Base-by-base conservation (phyloP, 2,329 filamentous ascomycete genomes). In the Chaetomiaceae sp. region DNA sequence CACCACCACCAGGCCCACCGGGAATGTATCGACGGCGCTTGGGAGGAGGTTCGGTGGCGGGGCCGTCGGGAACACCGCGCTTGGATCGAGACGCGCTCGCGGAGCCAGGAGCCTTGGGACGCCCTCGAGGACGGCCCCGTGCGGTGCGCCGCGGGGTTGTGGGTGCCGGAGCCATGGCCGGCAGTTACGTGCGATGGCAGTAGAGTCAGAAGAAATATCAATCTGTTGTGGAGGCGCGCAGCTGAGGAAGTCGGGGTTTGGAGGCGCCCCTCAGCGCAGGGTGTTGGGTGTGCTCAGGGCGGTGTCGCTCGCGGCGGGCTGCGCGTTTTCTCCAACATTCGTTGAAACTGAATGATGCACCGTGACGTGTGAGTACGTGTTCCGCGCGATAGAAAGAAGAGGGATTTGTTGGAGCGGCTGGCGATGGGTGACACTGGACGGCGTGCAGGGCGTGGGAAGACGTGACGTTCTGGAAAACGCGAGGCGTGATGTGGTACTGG, bases 1-100 rank as follows among this genome's bases (percentile, higher is more conserved):
- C 88, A 48, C 89, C 88, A 37, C 89, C 89, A 32, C 88, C 88
- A 48, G 88, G 84, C 3, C 88, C 89, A 38, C 89, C 89, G 27
- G 91, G 88, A 38, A 94, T 78, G 68, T 95, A 96, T 66, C 81
- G 78, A 56, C 83, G 76, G 61, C 78, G 79, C 68, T 88, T 89
- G 1, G 73, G 73, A 11, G 84, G 81, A 20, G 83, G 82, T 55
- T 85, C 83, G 38, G 73, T 71, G 34, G 63, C 64, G 20, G 64
- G 59, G 8, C 58, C 62, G 34, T 67, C 65, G 20, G 49, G 20
- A 14, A 49, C 47, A 6, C 32, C 20, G 37, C 54, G 55, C 20
- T 51, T 56, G 49, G 63, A 62, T 26, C 61, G 61, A 52, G 58
- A 66, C 50, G 59, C 63, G 52, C 58, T 64, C 50, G 54, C 55